Conservation (phyloP, 768 basidiomycete species). For the Podaxis sp. region DNA sequence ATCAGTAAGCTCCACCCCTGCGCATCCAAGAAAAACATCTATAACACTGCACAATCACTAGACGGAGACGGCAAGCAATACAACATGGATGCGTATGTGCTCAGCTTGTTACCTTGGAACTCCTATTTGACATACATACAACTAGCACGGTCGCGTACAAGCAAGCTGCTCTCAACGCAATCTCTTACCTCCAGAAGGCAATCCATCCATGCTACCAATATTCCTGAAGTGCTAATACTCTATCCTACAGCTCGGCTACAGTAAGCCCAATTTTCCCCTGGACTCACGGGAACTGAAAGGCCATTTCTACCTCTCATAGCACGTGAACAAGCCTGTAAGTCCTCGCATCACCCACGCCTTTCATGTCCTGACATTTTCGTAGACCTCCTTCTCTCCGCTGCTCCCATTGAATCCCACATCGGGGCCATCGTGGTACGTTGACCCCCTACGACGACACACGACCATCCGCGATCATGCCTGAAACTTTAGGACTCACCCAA, state of each 20-base stretch:
- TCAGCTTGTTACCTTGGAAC: too few species aligned
- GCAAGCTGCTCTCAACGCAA: slow-evolving; percentile 73
- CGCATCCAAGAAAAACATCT: not conserved
- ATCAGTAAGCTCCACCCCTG: slow-evolving; percentile 39
- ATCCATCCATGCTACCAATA: not conserved
- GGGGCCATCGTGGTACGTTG: slow-evolving; percentile 60
- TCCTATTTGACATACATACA: not conserved
- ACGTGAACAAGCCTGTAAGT: slow-evolving; percentile 69
- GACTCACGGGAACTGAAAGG: not conserved
- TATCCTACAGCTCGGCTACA: slow-evolving; percentile 58
- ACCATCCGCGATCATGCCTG: not conserved
- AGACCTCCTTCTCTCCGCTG: slow-evolving; percentile 67
- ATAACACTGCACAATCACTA: slow-evolving; percentile 18
- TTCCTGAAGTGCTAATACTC: not conserved
- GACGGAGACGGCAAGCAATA: slow-evolving; percentile 75
- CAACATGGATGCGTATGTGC: slow-evolving; percentile 66
- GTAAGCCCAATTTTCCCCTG: slow-evolving; percentile 32
- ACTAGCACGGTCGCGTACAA: slow-evolving; percentile 70
- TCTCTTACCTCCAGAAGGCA: slow-evolving; percentile 68
- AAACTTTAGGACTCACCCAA: slow-evolving; percentile 64
- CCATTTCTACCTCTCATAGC: slow-evolving; percentile 31
- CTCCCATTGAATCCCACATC: slow-evolving; percentile 66
- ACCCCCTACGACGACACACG: not conserved
- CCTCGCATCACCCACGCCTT: not conserved
- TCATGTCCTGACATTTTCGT: not conserved